Percentiles rank a stretch among this genome's conserved stretches.
Conservation (phyloP, 2,329 filamentous ascomycete species). For the Pestalotiopsis sp. region DNA sequence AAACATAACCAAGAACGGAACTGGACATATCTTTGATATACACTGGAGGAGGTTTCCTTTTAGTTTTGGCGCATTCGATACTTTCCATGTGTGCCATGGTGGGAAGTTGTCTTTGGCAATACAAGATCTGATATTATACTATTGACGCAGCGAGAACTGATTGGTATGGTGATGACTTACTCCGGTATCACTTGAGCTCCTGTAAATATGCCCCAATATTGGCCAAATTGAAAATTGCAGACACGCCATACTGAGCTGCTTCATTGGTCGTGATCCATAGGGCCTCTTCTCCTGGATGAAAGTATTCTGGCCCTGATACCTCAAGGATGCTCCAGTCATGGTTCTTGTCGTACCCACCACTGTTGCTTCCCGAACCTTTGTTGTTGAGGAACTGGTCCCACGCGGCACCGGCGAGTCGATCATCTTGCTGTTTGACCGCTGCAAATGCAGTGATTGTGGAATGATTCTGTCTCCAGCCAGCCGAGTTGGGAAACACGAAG, state of each 20-base stretch:
- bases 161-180: too few relatives aligned
- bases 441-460: not conserved
- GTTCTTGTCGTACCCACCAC: constrained; percentile 41
- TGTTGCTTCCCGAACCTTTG: not conserved
- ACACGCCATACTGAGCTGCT: constrained; percentile 58
- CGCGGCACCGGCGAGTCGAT: not conserved
- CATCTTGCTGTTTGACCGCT: not conserved
- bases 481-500: not conserved
- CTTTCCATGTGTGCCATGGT: not conserved
- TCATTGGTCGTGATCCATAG: constrained; percentile 62
- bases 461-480: constrained; percentile 1
- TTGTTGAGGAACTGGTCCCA: constrained; percentile 3
- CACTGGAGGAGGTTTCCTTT: not conserved
- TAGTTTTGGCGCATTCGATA: not conserved
- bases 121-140: not conserved
- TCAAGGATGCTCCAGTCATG: constrained; percentile 50
- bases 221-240: constrained; percentile 59
- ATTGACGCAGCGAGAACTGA: too few relatives aligned
- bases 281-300: not conserved
- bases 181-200: constrained; percentile 29
- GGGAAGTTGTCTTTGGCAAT: not conserved
- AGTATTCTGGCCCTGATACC: constrained; percentile 43
- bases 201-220: constrained; percentile 31
- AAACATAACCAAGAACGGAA: not conserved
- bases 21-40: not conserved